These are phyloP conservation scores for Trichosporon sp. DNA, from an alignment of 1,284 basidiomycete genomes.

Conservation along the genomic window DNA sequence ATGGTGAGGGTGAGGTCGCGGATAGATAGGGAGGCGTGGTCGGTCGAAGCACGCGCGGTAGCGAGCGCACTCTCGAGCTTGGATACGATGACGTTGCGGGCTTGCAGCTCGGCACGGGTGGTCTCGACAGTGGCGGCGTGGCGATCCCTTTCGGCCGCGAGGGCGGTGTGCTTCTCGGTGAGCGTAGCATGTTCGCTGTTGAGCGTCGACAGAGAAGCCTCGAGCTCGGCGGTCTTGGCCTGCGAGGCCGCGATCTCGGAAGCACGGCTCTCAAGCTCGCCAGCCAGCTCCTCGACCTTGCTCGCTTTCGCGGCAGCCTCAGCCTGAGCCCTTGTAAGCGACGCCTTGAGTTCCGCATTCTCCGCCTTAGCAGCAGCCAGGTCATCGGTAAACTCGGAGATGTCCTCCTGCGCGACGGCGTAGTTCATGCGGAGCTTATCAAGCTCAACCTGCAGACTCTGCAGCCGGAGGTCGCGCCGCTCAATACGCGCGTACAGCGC, in stretches of 20 bases:
- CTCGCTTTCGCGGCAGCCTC: neutral
- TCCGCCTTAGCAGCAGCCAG: neutral
- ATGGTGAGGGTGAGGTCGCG: slow-evolving; percentile 7
- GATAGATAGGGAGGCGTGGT: neutral
- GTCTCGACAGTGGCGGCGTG: neutral
- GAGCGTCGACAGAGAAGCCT: neutral
- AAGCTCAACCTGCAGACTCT: slow-evolving; percentile 5
- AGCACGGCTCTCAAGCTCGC: neutral
- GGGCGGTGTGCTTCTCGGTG: neutral
- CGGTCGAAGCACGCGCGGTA: neutral
- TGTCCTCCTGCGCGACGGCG: slow-evolving; percentile 5
- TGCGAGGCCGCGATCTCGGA: neutral
- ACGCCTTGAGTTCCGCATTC: neutral
- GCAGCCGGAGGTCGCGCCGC: slow-evolving; percentile 8
- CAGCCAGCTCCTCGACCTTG: neutral
- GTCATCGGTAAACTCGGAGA: slow-evolving; percentile 4
- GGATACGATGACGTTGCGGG: neutral
- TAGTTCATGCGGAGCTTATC: slow-evolving; percentile 10
- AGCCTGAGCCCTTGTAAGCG: neutral
- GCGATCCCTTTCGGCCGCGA: neutral
- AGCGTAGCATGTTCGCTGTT: slow-evolving; percentile 1
- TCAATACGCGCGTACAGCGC: slow-evolving; percentile 2
- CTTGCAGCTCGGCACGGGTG: neutral
- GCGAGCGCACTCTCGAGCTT: neutral
- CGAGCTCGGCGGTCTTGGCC: neutral